These are phyloP conservation scores for Massarina eburnea DNA, from an alignment of 2,329 filamentous ascomycete genomes.

Conservation along the genomic window DNA sequence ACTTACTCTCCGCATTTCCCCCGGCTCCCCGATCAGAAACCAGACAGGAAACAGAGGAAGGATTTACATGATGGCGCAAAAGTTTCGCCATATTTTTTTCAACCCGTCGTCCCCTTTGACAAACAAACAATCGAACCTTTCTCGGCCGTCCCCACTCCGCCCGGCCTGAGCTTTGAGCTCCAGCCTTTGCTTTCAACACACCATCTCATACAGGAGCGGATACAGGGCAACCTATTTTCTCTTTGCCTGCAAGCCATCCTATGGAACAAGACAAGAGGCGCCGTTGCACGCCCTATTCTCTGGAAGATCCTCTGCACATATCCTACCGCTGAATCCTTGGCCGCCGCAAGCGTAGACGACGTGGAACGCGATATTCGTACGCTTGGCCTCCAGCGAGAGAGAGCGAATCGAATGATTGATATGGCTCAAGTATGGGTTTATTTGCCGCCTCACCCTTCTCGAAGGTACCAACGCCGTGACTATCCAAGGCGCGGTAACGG, in stretches of 20 bases:
- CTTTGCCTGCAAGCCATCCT: conserved; percentile 82
- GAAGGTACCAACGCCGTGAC: conserved; percentile 59
- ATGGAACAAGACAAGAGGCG: conserved; percentile 77
- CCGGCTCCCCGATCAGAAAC: neutral
- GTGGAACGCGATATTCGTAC: conserved; percentile 23
- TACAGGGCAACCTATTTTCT: conserved; percentile 74
- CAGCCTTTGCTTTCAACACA: conserved; percentile 50
- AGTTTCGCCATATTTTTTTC: neutral
- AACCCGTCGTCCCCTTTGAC: conserved; percentile 2
- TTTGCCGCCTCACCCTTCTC: conserved; percentile 61
- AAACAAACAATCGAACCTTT: too few relatives aligned
- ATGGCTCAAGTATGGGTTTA: conserved; percentile 71
- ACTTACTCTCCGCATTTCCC: too few relatives aligned
- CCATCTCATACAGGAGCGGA: conserved; percentile 81
- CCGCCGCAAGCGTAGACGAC: conserved; percentile 30
- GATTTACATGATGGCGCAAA: neutral
- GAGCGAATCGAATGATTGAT: conserved; percentile 67
- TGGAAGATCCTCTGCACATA: conserved; percentile 68
- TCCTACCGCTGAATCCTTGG: conserved; percentile 66
- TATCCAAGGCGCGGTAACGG: conserved; percentile 26
- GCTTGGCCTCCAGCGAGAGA: conserved; percentile 39
- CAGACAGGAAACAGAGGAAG: neutral
- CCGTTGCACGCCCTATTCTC: conserved; percentile 74
- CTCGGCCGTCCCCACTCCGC: conserved; percentile 15
- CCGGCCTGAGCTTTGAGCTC: conserved; percentile 24